Conservation (phyloP, 208 protist species). For the Acanthamoeba lenticulata region DNA sequence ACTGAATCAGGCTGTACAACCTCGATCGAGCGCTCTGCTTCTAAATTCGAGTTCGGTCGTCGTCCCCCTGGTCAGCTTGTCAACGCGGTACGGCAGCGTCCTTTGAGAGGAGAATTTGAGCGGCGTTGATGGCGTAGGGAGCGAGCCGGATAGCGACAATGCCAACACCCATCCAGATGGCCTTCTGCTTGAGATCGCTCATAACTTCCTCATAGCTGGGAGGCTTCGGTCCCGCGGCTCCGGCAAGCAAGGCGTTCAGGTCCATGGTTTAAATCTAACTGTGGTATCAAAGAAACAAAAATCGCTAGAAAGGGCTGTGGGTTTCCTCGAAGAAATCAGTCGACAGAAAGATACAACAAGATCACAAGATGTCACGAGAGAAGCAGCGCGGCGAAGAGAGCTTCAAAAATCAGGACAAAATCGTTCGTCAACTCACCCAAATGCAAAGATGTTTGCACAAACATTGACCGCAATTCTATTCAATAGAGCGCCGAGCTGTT, state of each 20-base stretch:
- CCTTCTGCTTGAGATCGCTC: conserved; percentile 41
- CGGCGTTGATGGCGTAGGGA: conserved; percentile 50
- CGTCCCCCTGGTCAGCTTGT: not conserved
- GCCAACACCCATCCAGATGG: not conserved
- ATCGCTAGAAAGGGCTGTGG: not conserved
- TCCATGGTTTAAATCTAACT: too few relatives aligned
- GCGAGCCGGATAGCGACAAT: not conserved
- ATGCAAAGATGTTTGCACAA: not conserved
- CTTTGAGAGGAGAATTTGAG: not conserved
- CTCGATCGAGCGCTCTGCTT: too few relatives aligned
- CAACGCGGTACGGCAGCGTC: not conserved
- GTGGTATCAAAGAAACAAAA: not conserved
- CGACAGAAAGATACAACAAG: not conserved
- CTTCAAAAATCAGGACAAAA: conserved; percentile 62
- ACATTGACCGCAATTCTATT: not conserved
- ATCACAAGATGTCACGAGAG: not conserved
- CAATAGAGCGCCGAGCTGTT: conserved; percentile 95
- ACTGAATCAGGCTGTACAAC: not conserved
- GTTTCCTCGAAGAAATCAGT: not conserved
- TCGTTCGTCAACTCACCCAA: not conserved
- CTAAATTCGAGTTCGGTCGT: too few relatives aligned
- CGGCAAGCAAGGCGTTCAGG: not conserved
- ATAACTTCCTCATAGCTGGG: conserved; percentile 22
- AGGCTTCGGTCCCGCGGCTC: not conserved
- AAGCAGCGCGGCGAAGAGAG: conserved; percentile 56